Base-by-base conservation (phyloP, 2,329 filamentous ascomycete genomes). In the Leptographium lundbergii region DNA sequence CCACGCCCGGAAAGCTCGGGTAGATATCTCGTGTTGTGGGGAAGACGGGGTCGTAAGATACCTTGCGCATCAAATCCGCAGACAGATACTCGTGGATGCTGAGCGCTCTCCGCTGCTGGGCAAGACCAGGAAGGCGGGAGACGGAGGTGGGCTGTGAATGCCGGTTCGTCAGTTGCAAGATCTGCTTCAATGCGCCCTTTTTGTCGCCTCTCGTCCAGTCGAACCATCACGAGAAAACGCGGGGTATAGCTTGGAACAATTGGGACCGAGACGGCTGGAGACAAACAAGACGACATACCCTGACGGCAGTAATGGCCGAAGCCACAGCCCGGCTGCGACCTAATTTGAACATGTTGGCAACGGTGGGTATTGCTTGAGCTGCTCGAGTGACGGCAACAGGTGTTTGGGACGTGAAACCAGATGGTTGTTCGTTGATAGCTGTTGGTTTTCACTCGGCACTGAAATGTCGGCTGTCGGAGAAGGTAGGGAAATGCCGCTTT, bases 41-140 rank as follows among this genome's bases (percentile, higher is more conserved):
- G 59, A 56, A 54, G 57, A 36, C 32, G 42, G n/a, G 42, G 19
- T 29, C 17, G 22, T 17, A 61, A 19, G 66, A 73, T 79, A 86
- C 83, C 80, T 85, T 72, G 76, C 81, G 89, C 70, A 99, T 82
- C 67, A 99, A 86, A 74, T 91, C 89, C 68, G 91, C 90, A 68
- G 94, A 96, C 70, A 92, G 87, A 79, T 96, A 97, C 80, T 99
- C 94, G 81, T 99, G 94, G 71, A 99, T 96, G 72, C 90, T 94
- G 72, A 99, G 84, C 71, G 88, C 86, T 79, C 94, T 85, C 76
- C 81, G 84, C 77, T 96, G 91, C 76, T 94, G 82, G 67, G 76
- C 81, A 69, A 81, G 74, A 69, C 85, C 81, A 76, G 88, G 78
- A 65, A 81, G 74, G 76, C 80, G 81, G 69, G 78, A 70, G 63